Percentiles rank a stretch among this genome's conserved stretches.
These are phyloP conservation scores for Dimocarpus longan DNA, from an alignment of 345 rosid genomes.

Conservation along the genomic window DNA sequence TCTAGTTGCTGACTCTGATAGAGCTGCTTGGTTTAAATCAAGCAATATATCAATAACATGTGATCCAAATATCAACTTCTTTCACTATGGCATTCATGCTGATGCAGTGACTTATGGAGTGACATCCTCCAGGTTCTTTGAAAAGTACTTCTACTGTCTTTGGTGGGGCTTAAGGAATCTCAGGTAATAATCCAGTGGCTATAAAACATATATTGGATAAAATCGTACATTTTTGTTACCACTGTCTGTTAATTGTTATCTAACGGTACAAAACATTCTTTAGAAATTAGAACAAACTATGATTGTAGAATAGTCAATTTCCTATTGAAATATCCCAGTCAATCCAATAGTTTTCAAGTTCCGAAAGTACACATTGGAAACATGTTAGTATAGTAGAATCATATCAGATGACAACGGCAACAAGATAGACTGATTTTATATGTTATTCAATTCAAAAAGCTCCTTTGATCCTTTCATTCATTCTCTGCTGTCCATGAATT, in stretches of 20 bases:
- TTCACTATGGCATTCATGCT: conserved; percentile 44
- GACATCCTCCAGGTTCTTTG: conserved; percentile 36
- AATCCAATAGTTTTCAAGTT: background rate
- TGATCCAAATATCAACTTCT: conserved; percentile 24
- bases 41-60: conserved; percentile 42
- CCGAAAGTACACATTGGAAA: background rate
- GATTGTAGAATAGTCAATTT: no score
- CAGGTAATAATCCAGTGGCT: conserved; percentile 27
- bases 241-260: background rate
- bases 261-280: background rate
- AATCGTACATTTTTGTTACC: background rate
- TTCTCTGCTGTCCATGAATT: background rate
- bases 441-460: background rate
- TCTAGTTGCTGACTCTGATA: conserved; percentile 19
- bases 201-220: background rate
- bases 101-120: conserved; percentile 39
- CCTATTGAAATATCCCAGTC: no score
- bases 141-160: conserved; percentile 49
- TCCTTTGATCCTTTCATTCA: background rate
- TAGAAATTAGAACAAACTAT: background rate
- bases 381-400: background rate
- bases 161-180: conserved; percentile 60
- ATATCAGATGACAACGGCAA: background rate
- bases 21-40: conserved; percentile 34
- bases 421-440: background rate